Evolutionary conservation across 2,329 filamentous ascomycete species (phyloP).

Genomic region (Coleophoma eucalyptorum): DNA sequence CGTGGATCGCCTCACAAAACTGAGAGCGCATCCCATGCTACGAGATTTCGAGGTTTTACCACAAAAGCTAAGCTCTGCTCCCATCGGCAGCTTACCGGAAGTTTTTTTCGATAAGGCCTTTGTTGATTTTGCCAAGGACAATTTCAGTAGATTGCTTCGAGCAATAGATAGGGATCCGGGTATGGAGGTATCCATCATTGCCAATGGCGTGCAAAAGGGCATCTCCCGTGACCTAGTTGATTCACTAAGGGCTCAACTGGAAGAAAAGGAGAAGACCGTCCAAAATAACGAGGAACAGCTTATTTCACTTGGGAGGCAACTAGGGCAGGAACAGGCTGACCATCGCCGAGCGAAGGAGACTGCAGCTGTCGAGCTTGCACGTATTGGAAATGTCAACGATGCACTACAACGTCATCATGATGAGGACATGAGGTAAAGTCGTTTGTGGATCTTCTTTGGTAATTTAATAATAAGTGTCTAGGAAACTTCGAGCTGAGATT

Average conservation of each 20-base stretch:
- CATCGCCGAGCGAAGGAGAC: slow-evolving; percentile 63
- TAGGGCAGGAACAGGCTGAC: slow-evolving; percentile 72
- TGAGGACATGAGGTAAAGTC: neutral
- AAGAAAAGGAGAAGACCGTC: slow-evolving; percentile 60
- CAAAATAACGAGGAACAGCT: slow-evolving; percentile 43
- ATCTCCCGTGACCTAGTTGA: slow-evolving; percentile 94
- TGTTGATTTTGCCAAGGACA: slow-evolving; percentile 93
- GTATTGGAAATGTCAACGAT: slow-evolving; percentile 54
- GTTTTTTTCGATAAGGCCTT: slow-evolving; percentile 85
- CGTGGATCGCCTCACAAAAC: slow-evolving; percentile 71
- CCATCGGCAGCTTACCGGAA: slow-evolving; percentile 61
- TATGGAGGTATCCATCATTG: slow-evolving; percentile 76
- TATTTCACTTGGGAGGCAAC: slow-evolving; percentile 44
- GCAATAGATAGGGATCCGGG: slow-evolving; percentile 90
- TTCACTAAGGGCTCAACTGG: slow-evolving; percentile 71
- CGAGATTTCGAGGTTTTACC: slow-evolving; percentile 87
- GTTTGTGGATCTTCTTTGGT: too few relatives aligned
- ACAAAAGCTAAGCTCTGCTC: slow-evolving; percentile 55
- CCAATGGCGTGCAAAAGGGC: slow-evolving; percentile 79
- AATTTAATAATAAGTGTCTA: too few relatives aligned
- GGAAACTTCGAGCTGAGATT: too few relatives aligned
- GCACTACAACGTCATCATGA: slow-evolving; percentile 63
- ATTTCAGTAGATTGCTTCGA: slow-evolving; percentile 79
- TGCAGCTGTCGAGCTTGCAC: slow-evolving; percentile 45
- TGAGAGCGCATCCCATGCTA: slow-evolving; percentile 74